Evolutionary conservation across 176 grass and related monocot species (phyloP).

Genomic region (Otatea glauca): DNA sequence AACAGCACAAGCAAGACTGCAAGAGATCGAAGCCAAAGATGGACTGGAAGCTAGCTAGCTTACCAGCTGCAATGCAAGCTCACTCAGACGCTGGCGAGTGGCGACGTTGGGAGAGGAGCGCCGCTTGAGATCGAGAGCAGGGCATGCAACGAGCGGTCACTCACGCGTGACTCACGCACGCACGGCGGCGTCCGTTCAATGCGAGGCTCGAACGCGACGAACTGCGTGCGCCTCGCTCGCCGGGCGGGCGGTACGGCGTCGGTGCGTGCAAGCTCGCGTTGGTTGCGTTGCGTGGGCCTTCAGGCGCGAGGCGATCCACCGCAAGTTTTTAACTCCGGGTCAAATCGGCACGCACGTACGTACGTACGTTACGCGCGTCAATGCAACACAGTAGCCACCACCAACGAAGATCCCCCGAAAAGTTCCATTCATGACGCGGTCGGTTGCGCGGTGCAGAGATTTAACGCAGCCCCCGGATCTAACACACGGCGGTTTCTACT

Average conservation of each 20-base stretch:
- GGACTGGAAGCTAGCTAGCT: background rate
- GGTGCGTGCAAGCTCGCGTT: background rate
- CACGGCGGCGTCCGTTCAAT: background rate
- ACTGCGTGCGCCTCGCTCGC: background rate
- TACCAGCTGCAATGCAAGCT: background rate
- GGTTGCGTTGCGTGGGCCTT: background rate
- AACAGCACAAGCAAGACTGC: background rate
- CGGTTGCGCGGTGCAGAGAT: background rate
- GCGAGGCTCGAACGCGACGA: background rate
- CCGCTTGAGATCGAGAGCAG: background rate
- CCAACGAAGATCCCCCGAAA: background rate
- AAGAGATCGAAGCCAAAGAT: background rate
- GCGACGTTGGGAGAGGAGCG: background rate
- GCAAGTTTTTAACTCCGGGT: background rate
- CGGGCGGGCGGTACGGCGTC: background rate
- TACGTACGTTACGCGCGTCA: constrained; percentile 3
- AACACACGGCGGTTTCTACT: background rate
- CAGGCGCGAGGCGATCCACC: background rate
- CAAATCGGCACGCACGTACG: background rate
- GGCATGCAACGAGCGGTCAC: background rate
- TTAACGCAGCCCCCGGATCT: background rate
- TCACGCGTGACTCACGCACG: too few relatives aligned
- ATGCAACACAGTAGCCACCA: background rate
- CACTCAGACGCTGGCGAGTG: background rate
- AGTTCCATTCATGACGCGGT: constrained; percentile 28